Evolutionary conservation across 257 asterid species (phyloP).

Genomic region (Linaria vulgaris): DNA sequence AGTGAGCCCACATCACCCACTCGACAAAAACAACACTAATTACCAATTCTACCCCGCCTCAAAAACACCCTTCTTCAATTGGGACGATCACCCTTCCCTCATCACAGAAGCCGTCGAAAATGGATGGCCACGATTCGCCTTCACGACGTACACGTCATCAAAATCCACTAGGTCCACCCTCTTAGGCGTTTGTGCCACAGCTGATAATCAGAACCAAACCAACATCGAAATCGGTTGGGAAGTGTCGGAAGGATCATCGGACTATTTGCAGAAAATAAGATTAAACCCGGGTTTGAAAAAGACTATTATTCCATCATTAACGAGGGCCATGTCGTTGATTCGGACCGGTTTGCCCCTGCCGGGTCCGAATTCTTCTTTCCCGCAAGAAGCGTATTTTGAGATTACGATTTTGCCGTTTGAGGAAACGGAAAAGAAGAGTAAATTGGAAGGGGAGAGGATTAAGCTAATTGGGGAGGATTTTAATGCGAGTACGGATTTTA

Average conservation of each 20-base stretch:
- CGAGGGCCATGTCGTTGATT: constrained; percentile 45
- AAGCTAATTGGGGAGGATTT: constrained; percentile 63
- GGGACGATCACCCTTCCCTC: constrained; percentile 83
- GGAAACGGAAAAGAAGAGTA: too few species aligned
- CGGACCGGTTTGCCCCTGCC: constrained; percentile 75
- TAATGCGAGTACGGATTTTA: constrained; percentile 37
- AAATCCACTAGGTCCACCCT: constrained; percentile 45
- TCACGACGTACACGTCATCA: constrained; percentile 37
- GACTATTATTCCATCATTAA: neutral
- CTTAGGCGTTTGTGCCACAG: constrained; percentile 44
- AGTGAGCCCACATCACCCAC: constrained; percentile 52
- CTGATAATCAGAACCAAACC: constrained; percentile 29
- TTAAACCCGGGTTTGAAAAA: constrained; percentile 48
- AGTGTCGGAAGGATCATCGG: constrained; percentile 78
- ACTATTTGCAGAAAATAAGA: constrained; percentile 76
- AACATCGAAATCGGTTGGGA: constrained; percentile 73
- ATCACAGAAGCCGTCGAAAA: constrained; percentile 87
- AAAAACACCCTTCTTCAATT: constrained; percentile 42
- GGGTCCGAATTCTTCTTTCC: constrained; percentile 82
- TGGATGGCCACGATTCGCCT: constrained; percentile 89
- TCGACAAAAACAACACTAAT: constrained; percentile 34
- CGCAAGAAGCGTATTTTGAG: constrained; percentile 90
- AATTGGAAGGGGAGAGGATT: constrained; percentile 61
- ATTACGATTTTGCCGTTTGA: constrained; percentile 42
- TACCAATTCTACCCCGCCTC: constrained; percentile 39